Base-by-base conservation (phyloP, 2,329 filamentous ascomycete species). In the Endothia cerciana region DNA sequence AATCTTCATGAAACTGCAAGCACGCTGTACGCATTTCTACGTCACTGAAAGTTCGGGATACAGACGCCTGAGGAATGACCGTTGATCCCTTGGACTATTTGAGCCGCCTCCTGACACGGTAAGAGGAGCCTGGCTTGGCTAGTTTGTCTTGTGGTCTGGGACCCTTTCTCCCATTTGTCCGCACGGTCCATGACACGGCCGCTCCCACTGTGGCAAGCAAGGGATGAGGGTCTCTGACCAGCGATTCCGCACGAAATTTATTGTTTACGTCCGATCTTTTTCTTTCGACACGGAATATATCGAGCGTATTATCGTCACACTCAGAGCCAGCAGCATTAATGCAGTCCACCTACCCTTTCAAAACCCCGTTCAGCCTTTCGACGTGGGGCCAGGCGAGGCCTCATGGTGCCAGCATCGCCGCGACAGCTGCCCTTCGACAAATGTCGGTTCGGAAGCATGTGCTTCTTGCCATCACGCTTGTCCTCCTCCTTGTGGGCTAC, bases 391-490 rank as follows among this genome's bases (percentile, higher is more conserved):
- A 30, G 28, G 11, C 36, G 11, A 47, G 30, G n/a, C 40, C 40
- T 61, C 41, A 6, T 19, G 41, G 30, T 11, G 15, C 43, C 8
- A 28, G 22, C 25, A 61, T 51, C 15, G 25, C 30, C 41, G 40
- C 59, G 7, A 6, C 22, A 6, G 19, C 45, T 10, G 43, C 59
- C 4, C 4, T 63, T 36, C 51, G 51, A 45, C 51, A 30, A 11
- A 55, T 56, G 25, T 36, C 51, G 1, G 11, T 2, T 36, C 61
- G 61, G n/a, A 63, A 57, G 28, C 41, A 56, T 30, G 38, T 45
- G 13, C 17, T 56, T 45, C 4, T 63, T 17, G 4, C 30, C 13
- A 36, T 25, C 49, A 22, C 15, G 4, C 8, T 57, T 1, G 36
- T 45, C 4, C 15, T 63, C 4, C 30, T 63, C n/a, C 8, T 63